Base-by-base conservation (phyloP, 192 early-diverging fungal genomes). In the Haplosporangium gracile region DNA sequence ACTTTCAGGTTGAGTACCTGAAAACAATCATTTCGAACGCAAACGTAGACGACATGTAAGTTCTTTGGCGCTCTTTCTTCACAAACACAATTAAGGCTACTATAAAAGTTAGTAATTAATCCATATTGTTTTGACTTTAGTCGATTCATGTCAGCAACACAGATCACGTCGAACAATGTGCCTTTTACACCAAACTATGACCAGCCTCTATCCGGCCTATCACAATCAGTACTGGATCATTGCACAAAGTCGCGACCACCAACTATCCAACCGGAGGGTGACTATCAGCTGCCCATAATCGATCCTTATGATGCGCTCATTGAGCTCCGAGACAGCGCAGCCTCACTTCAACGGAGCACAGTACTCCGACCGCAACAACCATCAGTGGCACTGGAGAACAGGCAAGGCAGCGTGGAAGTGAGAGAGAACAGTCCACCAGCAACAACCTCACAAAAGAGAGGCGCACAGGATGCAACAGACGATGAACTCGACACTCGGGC, bases 11-110 rank as follows among this genome's bases (percentile, higher is more conserved):
- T 3, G 74, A 80, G 22, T 81, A 78, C 24, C 40, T 86, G 49
- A 81, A 77, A n/a, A 40, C 75, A 1, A 75, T 81, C 20, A 68
- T 81, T 11, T n/a, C 72, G 0, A 76, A 49, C 13, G 74, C 83
- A 45, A 77, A 76, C 18, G 70, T 77, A 10, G 65, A 75, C 22
- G 42, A 60, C 51, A 70, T 85, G 82, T 85, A 81, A 49, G 83
- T 60, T 24, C n/a, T 38, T n/a, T 10, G 36, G 26, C 8, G 11
- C 6, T 18, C 40, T 22, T 3, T 20, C 45, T 51, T 38, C 40
- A 71, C 53, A 20, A 15, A 42, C 34, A 4, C 40, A 7, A 4
- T 1, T 20, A 9, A n/a, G 11, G 10, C 29, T 11, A 0, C 5
- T 15, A 10, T 32, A 65, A 65, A 2, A n/a, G n/a, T 15, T 38